Evolutionary conservation across 306 rosid genomes (phyloP).

Genomic region (Aeschynomene evenia): DNA sequence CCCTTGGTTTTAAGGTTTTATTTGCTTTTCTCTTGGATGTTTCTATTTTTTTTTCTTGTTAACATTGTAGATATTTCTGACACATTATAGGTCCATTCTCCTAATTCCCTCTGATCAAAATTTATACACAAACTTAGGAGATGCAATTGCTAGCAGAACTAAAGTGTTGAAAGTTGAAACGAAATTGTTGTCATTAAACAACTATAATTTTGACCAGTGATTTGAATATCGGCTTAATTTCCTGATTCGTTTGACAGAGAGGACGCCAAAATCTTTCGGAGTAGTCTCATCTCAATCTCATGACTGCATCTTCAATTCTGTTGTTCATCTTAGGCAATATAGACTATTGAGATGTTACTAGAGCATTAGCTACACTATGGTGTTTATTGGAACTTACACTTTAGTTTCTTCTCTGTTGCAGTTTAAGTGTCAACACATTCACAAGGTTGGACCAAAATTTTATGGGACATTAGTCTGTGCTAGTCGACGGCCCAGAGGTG

Average conservation of each 20-base stretch:
- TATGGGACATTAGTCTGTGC: constrained; percentile 41
- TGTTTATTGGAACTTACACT: constrained; percentile 23
- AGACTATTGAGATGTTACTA: neutral
- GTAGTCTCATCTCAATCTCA: constrained; percentile 6
- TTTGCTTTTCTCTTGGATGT: neutral
- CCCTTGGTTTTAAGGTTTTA: constrained; percentile 57
- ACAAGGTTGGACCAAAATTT: constrained; percentile 31
- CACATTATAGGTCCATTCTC: neutral
- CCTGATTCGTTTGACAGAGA: neutral
- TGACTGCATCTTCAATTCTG: neutral
- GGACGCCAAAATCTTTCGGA: neutral
- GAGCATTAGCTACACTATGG: neutral
- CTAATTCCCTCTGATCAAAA: constrained; percentile 2
- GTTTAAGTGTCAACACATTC: constrained; percentile 48
- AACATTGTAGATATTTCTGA: neutral
- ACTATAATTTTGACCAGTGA: neutral
- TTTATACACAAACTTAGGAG: neutral
- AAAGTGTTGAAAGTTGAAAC: neutral
- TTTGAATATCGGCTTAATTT: constrained; percentile 7
- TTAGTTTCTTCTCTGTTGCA: constrained; percentile 38
- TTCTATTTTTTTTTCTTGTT: neutral
- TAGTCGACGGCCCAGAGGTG: constrained; percentile 44
- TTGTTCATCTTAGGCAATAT: neutral
- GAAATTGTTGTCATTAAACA: neutral
- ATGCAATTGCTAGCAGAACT: neutral